These are phyloP conservation scores for Ophiorrhiza pumila DNA, from an alignment of 257 asterid genomes.

Conservation along the genomic window DNA sequence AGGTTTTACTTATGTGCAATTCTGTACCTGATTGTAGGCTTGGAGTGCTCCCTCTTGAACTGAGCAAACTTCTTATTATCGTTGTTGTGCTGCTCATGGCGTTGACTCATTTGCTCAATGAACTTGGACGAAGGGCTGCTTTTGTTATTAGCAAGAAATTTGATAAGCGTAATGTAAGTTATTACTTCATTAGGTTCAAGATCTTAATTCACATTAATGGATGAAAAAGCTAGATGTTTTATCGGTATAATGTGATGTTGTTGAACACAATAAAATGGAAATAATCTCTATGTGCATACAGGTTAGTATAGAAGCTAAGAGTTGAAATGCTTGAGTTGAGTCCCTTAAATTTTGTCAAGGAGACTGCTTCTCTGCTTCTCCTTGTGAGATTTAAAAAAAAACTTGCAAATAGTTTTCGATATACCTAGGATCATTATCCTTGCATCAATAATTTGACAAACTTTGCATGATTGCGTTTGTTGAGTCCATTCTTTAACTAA, in stretches of 20 bases:
- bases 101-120: slow-evolving; percentile 90
- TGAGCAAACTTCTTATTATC: slow-evolving; percentile 94
- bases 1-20: slow-evolving; percentile 14
- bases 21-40: slow-evolving; percentile 56
- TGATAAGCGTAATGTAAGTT: slow-evolving; percentile 62
- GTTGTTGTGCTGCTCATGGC: slow-evolving; percentile 98
- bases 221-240: slow-evolving; percentile 1
- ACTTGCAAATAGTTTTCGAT: too few relatives aligned
- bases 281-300: too few relatives aligned
- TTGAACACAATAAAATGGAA: not conserved
- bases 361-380: not conserved
- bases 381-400: not conserved
- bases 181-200: slow-evolving; percentile 11
- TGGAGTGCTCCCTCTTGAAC: slow-evolving; percentile 95
- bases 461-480: not conserved
- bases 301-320: not conserved
- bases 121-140: slow-evolving; percentile 74
- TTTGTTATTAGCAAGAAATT: slow-evolving; percentile 61
- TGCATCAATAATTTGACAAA: not conserved
- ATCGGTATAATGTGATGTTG: not conserved
- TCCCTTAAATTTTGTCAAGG: not conserved
- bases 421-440: too few relatives aligned
- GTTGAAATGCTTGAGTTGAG: not conserved
- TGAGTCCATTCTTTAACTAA: not conserved
- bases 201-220: not conserved